phyloP scores from a whole-genome alignment of 805 yeast genomes.

The Lachancea dasiensis region DNA sequence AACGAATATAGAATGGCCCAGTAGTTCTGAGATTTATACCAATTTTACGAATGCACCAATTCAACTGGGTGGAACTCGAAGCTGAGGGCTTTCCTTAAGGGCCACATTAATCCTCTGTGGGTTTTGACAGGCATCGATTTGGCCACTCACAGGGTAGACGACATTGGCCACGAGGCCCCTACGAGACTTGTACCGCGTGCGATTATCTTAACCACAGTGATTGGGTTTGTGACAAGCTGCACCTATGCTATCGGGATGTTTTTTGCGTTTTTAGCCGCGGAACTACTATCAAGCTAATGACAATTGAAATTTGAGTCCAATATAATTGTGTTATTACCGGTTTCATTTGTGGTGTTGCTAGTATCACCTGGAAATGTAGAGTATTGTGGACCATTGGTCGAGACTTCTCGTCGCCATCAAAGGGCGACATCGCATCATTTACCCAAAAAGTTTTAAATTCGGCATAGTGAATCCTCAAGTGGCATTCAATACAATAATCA shows the following conservation, averaged over 20 bases:
- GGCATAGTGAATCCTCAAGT: constrained; percentile 38
- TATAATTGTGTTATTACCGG: constrained; percentile 47
- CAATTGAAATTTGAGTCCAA: constrained; percentile 50
- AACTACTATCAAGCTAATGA: constrained; percentile 49
- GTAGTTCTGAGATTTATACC: constrained; percentile 48
- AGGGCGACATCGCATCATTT: too few relatives aligned
- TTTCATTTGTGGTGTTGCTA: constrained; percentile 51
- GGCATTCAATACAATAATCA: constrained; percentile 60
- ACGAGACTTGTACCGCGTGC: constrained; percentile 51
- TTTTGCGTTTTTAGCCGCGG: constrained; percentile 50
- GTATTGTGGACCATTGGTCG: constrained; percentile 64
- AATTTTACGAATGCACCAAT: constrained; percentile 46
- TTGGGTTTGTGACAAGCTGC: constrained; percentile 59
- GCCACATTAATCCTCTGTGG: constrained; percentile 67
- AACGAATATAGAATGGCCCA: constrained; percentile 33
- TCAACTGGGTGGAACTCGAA: constrained; percentile 55
- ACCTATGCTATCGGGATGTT: constrained; percentile 50
- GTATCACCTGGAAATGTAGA: constrained; percentile 65
- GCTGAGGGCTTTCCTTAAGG: constrained; percentile 61
- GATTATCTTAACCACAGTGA: constrained; percentile 55
- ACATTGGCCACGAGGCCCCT: constrained; percentile 26
- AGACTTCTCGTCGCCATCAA: constrained; percentile 52
- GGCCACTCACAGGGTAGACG: constrained; percentile 70
- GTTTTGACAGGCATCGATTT: constrained; percentile 63
- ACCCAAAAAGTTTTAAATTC: too few relatives aligned